Conservation (phyloP, 768 basidiomycete species). For the Termitomyces titanicus region DNA sequence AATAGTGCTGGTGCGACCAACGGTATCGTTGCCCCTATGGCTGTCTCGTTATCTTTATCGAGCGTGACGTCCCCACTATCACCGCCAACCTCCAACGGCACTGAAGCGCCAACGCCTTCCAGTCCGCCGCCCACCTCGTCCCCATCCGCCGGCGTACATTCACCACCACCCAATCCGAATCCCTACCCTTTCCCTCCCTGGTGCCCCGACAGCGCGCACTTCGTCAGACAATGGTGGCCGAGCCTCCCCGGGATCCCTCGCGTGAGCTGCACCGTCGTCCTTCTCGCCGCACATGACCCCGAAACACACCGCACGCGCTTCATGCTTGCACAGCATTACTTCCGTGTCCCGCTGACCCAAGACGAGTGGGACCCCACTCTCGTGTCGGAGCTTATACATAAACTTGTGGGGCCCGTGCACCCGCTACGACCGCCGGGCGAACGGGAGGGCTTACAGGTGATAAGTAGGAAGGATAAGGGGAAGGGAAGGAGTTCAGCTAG, state of each 20-base stretch:
- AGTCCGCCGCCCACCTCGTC: neutral
- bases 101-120: neutral
- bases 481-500: neutral
- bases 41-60: neutral
- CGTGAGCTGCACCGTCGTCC: slow-evolving; percentile 69
- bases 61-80: neutral
- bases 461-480: neutral
- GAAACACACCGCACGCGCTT: slow-evolving; percentile 56
- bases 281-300: slow-evolving; percentile 62
- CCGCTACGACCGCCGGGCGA: neutral
- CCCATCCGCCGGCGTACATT: slow-evolving; percentile 5
- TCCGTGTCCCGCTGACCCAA: slow-evolving; percentile 56
- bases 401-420: slow-evolving; percentile 8
- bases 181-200: slow-evolving; percentile 67
- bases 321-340: slow-evolving; percentile 74
- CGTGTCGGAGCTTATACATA: slow-evolving; percentile 8
- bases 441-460: neutral
- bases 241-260: slow-evolving; percentile 58
- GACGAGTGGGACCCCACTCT: slow-evolving; percentile 22
- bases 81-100: neutral
- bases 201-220: slow-evolving; percentile 74
- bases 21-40: neutral
- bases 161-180: slow-evolving; percentile 31
- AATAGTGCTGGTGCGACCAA: neutral
- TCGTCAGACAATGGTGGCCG: slow-evolving; percentile 82